Percentiles rank a stretch among this genome's conserved stretches.
Evolutionary conservation across 2,329 filamentous ascomycete genomes (phyloP).

Genomic region (Fusarium phyllophilum): DNA sequence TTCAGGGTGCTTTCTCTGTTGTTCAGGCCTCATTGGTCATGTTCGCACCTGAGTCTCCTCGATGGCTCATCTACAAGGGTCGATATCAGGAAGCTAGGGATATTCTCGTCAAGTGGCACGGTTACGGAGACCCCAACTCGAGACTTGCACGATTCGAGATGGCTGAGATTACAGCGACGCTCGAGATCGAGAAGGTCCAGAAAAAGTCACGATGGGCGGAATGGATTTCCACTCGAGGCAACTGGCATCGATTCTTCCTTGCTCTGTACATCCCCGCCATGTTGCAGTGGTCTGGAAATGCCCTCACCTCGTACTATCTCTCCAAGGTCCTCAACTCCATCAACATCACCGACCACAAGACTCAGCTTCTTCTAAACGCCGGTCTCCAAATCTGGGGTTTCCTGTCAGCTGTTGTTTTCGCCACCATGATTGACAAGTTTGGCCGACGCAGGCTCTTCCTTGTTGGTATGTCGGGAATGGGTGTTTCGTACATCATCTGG

Average conservation of each 20-base stretch:
- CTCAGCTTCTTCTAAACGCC: constrained; percentile 48
- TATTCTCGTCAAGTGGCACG: constrained; percentile 39
- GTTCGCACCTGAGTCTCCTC: constrained; percentile 35
- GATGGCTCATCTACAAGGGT: constrained; percentile 43
- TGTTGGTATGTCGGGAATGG: constrained; percentile 49
- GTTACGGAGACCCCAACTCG: constrained; percentile 27
- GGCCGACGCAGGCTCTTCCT: constrained; percentile 56
- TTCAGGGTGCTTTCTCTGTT: constrained; percentile 52
- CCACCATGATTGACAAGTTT: constrained; percentile 53
- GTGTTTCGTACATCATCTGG: constrained; percentile 50
- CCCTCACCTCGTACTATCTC: constrained; percentile 52
- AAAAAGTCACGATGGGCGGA: constrained; percentile 35
- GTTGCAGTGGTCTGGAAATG: constrained; percentile 45
- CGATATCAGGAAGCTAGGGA: constrained; percentile 37
- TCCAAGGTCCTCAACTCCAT: constrained; percentile 53
- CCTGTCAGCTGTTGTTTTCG: constrained; percentile 46
- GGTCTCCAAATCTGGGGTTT: constrained; percentile 51
- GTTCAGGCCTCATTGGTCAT: constrained; percentile 12
- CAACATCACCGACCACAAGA: constrained; percentile 49
- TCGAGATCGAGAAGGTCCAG: constrained; percentile 41
- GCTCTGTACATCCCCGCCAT: constrained; percentile 45
- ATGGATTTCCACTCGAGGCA: constrained; percentile 40
- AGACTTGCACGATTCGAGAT: constrained; percentile 34
- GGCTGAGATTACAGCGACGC: constrained; percentile 35
- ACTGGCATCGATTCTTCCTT: constrained; percentile 48